Evolutionary conservation across 495 filamentous ascomycete genomes (phyloP), one percentile per base, ranked within the genome.

Genomic region (Terfezia claveryi): DNA sequence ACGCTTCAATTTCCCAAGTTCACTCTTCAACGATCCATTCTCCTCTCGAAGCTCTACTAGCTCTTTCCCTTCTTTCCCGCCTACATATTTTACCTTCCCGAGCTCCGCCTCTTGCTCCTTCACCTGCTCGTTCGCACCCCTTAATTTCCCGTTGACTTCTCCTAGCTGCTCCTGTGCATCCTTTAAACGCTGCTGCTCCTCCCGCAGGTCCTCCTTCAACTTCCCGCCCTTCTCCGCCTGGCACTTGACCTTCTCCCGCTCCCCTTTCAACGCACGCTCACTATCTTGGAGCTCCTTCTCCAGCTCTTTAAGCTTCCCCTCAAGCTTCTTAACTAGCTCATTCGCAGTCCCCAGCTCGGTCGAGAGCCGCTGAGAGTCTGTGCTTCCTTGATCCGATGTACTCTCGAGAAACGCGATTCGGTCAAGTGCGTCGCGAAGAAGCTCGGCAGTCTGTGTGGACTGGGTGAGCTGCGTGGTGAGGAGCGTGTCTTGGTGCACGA

Each of bases 291-390:
- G 27, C 14, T 23, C 7, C 4, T 49, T 32, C 17, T 27, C 20
- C 68, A 44, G 71, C 87, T 85, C 72, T 79, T 83, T 12, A 88
- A 64, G 44, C 71, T 80, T 44, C 78, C 69, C 52, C 82, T 71
- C 63, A 91, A 84, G 76, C 37, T 80, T 66, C 17, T 67, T 68
- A 61, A 76, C 70, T 50, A 68, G 55, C 80, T 73, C 23, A 75
- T 72, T 32, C 44, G 73, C 69, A 50, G 74, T 67, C 41, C 73
- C 68, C 27, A 80, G 71, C 11, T 89, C 68, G 57, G 80, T 74
- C 37, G 61, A 60, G 53, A 75, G 74, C 16, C 76, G 63, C n/a
- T 78, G 74, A 23, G 77, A 73, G 52, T 76, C 68, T 16, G 73
- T 68, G 27, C 27, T 32, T 32, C 2, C 11, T 63, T 61, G 51